Base-by-base conservation (phyloP, 495 filamentous ascomycete genomes). In the Cladorrhinum samala region DNA sequence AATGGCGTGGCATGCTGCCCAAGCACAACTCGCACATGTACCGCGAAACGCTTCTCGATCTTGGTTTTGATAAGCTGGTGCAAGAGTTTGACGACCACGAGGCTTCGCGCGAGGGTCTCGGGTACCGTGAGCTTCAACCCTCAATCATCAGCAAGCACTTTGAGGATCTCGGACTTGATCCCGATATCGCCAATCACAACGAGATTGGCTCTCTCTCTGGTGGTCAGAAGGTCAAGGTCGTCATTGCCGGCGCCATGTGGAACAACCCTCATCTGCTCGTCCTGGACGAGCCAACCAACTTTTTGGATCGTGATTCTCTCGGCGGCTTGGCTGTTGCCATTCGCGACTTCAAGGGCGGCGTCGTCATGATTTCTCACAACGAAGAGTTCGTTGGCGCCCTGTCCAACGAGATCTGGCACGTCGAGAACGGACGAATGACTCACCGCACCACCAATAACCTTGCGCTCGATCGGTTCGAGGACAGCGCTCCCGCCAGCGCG, bases 171-270 rank as follows among this genome's bases (percentile, higher is more conserved):
- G 93, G 93, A 27, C 79, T 98, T 40, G 93, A 96, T 66, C 91
- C 93, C 2, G 93, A 98, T 61, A 96, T 98, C 64, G 93, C 93
- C 54, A 94, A 94, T 72, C 94, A 98, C 81, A 98, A 96, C 69
- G 83, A 96, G 70, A 98, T 98, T 64, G 91, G 90, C 43, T 94
- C 93, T 65, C 77, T 98, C 3, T 96, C 91, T 4, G 93, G 93
- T 72, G 93, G 93, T n/a, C 93, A 98, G 68, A 98, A 98, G 73
- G 93, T 98, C 72, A 98, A 98, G 80, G 93, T 98, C 41, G 93
- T 98, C 44, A 82, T 98, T 43, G 92, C 93, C n/a, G 90, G 88
- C 59, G 89, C 89, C 55, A 93, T 96, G 90, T 95, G 91, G 93
- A 95, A 95, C 72, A 97, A 96, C 76, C 93, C 93, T 0, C 93